A percentile compares a stretch with the other conserved stretches of the same genome.
Conservation (phyloP, 1,284 basidiomycete species). For the Sanghuangporus sanghuang region DNA sequence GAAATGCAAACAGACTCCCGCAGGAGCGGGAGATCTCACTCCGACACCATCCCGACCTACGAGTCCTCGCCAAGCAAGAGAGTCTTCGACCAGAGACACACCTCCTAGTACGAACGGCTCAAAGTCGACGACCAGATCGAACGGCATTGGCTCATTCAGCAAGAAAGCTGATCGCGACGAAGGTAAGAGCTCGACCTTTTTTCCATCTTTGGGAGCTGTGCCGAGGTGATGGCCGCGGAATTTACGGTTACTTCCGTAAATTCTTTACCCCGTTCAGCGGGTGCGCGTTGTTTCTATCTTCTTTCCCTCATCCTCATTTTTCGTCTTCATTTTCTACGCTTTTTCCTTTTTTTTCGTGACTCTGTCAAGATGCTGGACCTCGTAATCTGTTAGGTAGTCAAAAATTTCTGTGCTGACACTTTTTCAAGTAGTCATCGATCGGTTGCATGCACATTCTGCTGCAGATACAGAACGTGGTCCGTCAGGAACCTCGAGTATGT, state of each 20-base stretch:
- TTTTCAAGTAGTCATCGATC: background rate
- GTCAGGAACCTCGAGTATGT: background rate
- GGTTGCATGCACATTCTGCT: background rate
- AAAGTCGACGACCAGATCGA: background rate
- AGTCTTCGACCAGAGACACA: background rate
- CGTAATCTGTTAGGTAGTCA: background rate
- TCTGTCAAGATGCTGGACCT: background rate
- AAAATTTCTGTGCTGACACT: background rate
- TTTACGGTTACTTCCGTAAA: background rate
- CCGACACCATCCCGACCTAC: slow-evolving; percentile 13
- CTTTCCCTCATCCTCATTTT: background rate
- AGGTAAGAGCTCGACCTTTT: background rate
- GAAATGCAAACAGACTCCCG: background rate
- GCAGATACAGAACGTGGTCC: background rate
- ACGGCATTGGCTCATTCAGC: background rate
- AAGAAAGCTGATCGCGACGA: background rate
- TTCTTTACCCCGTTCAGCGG: background rate
- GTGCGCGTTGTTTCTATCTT: background rate
- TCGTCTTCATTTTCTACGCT: background rate
- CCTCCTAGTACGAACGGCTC: background rate
- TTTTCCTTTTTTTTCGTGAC: slow-evolving; percentile 14
- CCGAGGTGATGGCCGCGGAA: background rate
- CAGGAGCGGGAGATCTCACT: slow-evolving; percentile 4
- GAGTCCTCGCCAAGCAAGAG: background rate
- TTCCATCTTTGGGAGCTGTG: background rate